These are phyloP conservation scores for Calonectria montana DNA, from an alignment of 2,329 filamentous ascomycete genomes.

Conservation along the genomic window DNA sequence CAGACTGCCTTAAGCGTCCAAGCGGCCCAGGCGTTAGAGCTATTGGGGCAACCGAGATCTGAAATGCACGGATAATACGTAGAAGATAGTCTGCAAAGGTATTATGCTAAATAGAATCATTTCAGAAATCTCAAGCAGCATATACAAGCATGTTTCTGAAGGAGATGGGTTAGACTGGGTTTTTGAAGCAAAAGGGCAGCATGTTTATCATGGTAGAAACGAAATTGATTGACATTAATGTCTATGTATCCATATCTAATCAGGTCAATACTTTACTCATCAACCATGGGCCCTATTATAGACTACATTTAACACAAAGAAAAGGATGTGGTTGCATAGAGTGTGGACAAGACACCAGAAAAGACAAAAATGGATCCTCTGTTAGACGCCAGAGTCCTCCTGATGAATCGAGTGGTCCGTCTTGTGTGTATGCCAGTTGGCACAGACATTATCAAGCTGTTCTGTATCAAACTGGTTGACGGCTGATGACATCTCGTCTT, in stretches of 20 bases:
- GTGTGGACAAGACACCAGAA: rapidly evolving
- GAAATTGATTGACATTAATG: neutral
- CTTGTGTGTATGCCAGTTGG: neutral
- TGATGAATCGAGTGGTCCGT: neutral
- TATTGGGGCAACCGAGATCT: too few relatives aligned
- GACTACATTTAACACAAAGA: neutral
- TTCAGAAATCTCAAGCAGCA: too few relatives aligned
- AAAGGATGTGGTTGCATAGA: neutral
- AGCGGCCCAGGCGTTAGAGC: too few relatives aligned
- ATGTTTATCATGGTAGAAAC: neutral
- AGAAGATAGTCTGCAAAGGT: too few relatives aligned
- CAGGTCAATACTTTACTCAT: neutral
- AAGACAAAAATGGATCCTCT: neutral
- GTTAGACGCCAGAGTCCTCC: neutral
- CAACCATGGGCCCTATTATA: neutral
- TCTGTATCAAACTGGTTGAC: neutral
- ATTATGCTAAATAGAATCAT: too few relatives aligned
- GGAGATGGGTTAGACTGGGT: too few relatives aligned
- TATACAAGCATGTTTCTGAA: too few relatives aligned
- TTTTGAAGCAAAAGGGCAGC: too few relatives aligned
- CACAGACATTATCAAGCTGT: neutral
- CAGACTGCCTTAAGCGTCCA: too few relatives aligned
- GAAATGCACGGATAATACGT: too few relatives aligned
- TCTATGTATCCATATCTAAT: neutral
- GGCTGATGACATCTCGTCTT: neutral